A percentile compares a stretch with the other conserved stretches of the same genome.
Conservation (phyloP, 257 asterid genomes). For the Craterostigma plantagineum region DNA sequence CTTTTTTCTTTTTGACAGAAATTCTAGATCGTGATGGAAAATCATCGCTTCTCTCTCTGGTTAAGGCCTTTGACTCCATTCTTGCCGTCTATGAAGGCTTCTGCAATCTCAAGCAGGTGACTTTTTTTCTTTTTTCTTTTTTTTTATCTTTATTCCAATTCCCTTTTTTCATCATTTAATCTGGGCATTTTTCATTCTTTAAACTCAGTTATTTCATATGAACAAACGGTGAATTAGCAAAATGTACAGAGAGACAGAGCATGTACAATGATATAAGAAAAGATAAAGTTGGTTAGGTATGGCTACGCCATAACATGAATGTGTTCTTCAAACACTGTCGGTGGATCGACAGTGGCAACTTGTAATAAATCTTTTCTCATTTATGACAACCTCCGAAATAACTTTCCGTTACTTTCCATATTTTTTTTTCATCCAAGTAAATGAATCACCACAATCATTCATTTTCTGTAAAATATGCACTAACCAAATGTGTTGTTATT, state of each 20-base stretch:
- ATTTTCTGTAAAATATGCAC: no score
- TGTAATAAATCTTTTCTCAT: neutral
- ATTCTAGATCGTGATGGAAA: conserved; percentile 86
- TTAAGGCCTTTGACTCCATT: conserved; percentile 77
- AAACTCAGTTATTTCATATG: no score
- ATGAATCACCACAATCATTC: no score
- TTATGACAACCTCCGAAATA: no score
- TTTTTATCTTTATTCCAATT: no score
- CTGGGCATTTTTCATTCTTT: no score
- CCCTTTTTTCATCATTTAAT: no score
- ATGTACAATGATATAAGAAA: neutral
- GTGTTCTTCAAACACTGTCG: neutral
- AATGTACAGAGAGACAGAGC: no score
- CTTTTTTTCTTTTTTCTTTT: neutral
- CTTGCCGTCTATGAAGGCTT: conserved; percentile 90
- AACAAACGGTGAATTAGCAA: no score
- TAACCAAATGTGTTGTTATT: no score
- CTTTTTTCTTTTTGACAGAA: conserved; percentile 23
- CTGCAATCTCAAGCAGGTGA: conserved; percentile 89
- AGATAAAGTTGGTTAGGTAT: neutral
- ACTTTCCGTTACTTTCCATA: no score
- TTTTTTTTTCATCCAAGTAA: neutral
- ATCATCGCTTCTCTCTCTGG: conserved; percentile 65
- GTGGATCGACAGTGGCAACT: neutral
- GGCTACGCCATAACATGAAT: neutral